Evolutionary conservation across 2,329 filamentous ascomycete genomes (phyloP).

Genomic region (Atkinsonella texensis): DNA sequence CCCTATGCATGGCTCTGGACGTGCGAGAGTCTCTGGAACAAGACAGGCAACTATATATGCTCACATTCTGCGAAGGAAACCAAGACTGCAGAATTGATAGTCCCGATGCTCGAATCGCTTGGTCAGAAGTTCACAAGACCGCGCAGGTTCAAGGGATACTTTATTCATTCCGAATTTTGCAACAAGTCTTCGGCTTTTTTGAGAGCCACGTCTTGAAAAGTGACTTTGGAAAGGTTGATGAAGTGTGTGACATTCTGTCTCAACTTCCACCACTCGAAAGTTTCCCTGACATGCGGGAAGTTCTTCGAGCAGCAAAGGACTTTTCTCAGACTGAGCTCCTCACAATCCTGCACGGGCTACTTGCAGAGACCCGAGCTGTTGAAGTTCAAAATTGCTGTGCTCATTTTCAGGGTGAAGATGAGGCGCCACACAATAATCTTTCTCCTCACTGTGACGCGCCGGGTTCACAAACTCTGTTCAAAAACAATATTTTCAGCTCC

Average conservation of each 20-base stretch:
- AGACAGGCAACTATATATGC: slow-evolving; percentile 7
- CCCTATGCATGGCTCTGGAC: slow-evolving; percentile 14
- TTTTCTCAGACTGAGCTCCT: neutral
- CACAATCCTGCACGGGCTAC: too few relatives aligned
- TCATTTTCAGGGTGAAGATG: neutral
- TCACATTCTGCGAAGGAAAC: neutral
- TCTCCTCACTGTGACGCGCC: neutral
- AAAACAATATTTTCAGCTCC: neutral
- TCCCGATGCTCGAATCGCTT: slow-evolving; percentile 19
- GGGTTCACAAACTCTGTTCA: neutral
- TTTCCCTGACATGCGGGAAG: slow-evolving; percentile 10
- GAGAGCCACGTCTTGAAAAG: neutral
- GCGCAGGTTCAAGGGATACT: slow-evolving; percentile 48
- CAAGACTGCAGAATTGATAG: neutral
- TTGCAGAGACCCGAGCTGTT: neutral
- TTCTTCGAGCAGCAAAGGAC: slow-evolving; percentile 2
- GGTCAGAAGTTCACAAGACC: slow-evolving; percentile 48
- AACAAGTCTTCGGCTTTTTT: slow-evolving; percentile 19
- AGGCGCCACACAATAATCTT: neutral
- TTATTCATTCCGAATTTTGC: slow-evolving; percentile 47
- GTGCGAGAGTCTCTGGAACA: slow-evolving; percentile 17
- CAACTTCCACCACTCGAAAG: slow-evolving; percentile 13
- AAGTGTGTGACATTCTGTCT: slow-evolving; percentile 12
- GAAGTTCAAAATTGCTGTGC: neutral
- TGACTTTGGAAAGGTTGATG: neutral